Evolutionary conservation across 2,329 filamentous ascomycete species (phyloP), one percentile per base, ranked within the genome.

Genomic region (Paracorniculantispora psalliotae): DNA sequence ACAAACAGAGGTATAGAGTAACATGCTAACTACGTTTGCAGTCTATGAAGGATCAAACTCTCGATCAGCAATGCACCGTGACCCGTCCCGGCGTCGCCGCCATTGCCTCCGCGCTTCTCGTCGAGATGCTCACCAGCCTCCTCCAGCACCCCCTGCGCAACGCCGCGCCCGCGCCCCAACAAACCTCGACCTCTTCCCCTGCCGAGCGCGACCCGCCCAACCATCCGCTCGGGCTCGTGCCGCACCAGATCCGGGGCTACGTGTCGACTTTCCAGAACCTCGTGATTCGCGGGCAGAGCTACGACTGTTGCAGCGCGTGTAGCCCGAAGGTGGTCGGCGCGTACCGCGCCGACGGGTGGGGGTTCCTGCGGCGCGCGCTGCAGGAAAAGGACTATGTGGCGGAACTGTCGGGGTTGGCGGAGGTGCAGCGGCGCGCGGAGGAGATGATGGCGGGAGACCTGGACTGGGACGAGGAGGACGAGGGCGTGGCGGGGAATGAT

Each of bases 11-110:
- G n/a, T n/a, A n/a, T n/a, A n/a, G 62, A 59, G 66, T 41, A 13
- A 21, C 9, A 39, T 1, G 17, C 48, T 19, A 48, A n/a, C n/a
- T n/a, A n/a, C n/a, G n/a, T n/a, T 21, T 25, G 51, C 67, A 96
- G 90, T 96, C 92, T 2, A 83, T 96, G 69, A 96, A 93, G 73
- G 92, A 96, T 68, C 90, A 92, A 66, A 97, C 94, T 0, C 85
- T 99, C 12, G 94, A 99, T 71, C 94, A 99, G 72, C 94, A 97
- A 75, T 99, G 94, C 73, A 99, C 94, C 0, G 94, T 99, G 21
- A 99, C 94, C 2, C 86, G 94, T 10, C 94, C 94, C 0, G 94
- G 94, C 17, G 86, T 96, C 37, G 93, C 94, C 15, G 88, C 92
- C 10, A 94, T 97, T 59, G 94, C 94, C 8, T 97, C 94, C 2